Conservation (phyloP, 2,329 filamentous ascomycete species). For the Ophiostoma sp. region DNA sequence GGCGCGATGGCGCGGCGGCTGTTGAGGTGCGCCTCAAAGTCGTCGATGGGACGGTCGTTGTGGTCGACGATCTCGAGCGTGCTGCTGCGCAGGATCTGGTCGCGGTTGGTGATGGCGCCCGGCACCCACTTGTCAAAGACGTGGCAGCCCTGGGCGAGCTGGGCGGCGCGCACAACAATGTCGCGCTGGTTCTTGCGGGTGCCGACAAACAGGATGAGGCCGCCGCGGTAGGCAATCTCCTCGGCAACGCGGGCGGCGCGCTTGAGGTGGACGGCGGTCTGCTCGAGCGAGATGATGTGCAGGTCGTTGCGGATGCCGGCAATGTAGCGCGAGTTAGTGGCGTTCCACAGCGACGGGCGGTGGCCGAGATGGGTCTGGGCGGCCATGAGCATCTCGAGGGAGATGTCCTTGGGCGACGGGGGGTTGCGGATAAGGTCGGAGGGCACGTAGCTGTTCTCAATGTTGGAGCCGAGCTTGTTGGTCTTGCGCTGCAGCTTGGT, state of each 20-base stretch:
- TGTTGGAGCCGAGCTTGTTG: slow-evolving; percentile 43
- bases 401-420: slow-evolving; percentile 71
- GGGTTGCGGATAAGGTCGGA: slow-evolving; percentile 64
- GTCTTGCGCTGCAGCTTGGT: slow-evolving; percentile 44
- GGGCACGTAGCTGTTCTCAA: slow-evolving; percentile 58
- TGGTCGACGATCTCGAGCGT: slow-evolving; percentile 71
- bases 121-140: slow-evolving; percentile 91
- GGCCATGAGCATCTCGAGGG: slow-evolving; percentile 84
- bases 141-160: slow-evolving; percentile 74
- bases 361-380: slow-evolving; percentile 87
- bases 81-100: slow-evolving; percentile 73
- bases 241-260: slow-evolving; percentile 88
- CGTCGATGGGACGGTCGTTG: slow-evolving; percentile 53
- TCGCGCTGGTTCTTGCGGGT: slow-evolving; percentile 77
- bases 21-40: slow-evolving; percentile 61
- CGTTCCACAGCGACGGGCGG: slow-evolving; percentile 87
- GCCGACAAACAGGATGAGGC: slow-evolving; percentile 85
- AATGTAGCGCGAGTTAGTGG: slow-evolving; percentile 88
- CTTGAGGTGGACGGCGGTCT: slow-evolving; percentile 82
- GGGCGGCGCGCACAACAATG: slow-evolving; percentile 73
- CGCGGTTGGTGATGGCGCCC: slow-evolving; percentile 85
- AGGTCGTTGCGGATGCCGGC: slow-evolving; percentile 82
- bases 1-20: slow-evolving; percentile 67
- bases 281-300: slow-evolving; percentile 89
- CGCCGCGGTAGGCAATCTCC: slow-evolving; percentile 75